These are phyloP conservation scores for Psilocybe cubensis DNA, from an alignment of 768 basidiomycete genomes.

Conservation along the genomic window DNA sequence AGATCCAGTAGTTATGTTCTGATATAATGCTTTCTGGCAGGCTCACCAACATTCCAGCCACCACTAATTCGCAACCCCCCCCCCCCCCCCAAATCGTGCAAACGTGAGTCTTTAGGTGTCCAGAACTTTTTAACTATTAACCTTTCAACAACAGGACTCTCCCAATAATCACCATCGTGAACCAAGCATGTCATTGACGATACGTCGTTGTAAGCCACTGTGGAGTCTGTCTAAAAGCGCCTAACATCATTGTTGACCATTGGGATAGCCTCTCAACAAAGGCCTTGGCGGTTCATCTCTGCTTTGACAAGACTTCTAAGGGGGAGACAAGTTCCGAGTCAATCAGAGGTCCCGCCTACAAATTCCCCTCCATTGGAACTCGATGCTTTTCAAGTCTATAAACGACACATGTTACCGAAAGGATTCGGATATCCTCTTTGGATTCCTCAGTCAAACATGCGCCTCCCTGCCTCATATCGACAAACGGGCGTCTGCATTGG, in stretches of 20 bases:
- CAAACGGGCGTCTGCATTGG: constrained; percentile 36
- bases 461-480: constrained; percentile 26
- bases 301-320: not conserved
- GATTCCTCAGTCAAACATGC: constrained; percentile 32
- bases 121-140: too few relatives aligned
- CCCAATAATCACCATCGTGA: not conserved
- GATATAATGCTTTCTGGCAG: too few relatives aligned
- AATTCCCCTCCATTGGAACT: constrained; percentile 2
- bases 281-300: not conserved
- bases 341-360: not conserved
- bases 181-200: not conserved
- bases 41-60: too few relatives aligned
- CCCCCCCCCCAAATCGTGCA: too few relatives aligned
- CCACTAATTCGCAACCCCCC: too few relatives aligned
- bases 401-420: constrained; percentile 18
- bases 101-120: too few relatives aligned
- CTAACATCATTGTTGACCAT: not conserved
- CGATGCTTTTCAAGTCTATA: constrained; percentile 13
- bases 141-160: not conserved
- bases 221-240: not conserved
- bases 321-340: not conserved
- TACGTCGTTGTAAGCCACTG: constrained; percentile 5
- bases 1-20: too few relatives aligned
- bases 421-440: constrained; percentile 38
- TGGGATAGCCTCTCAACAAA: not conserved